Conservation (phyloP, 306 rosid genomes). For the Trifolium pratense region DNA sequence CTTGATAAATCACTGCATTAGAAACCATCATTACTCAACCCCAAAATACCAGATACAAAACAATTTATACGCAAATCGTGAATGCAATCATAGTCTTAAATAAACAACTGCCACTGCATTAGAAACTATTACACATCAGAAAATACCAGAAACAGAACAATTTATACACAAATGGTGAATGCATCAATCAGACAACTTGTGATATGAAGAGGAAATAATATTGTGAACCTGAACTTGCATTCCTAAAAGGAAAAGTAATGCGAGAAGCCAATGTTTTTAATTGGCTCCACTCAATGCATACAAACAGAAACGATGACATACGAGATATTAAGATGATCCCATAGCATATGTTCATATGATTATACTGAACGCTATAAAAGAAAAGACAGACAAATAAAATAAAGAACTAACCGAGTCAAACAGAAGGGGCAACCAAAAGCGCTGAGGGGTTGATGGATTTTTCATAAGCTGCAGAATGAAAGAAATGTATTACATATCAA, state of each 20-base stretch:
- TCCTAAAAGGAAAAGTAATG: too few relatives aligned
- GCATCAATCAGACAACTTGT: too few relatives aligned
- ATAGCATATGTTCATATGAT: conserved; percentile 2
- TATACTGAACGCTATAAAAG: conserved; percentile 17
- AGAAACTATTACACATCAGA: background rate
- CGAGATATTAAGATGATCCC: background rate
- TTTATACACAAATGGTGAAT: background rate
- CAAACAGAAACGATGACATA: background rate
- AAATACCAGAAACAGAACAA: background rate
- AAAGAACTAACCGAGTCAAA: conserved; percentile 77
- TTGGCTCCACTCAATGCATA: conserved; percentile 17
- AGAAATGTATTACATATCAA: conserved; percentile 20
- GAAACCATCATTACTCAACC: conserved; percentile 1
- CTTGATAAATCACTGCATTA: background rate
- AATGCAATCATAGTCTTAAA: background rate
- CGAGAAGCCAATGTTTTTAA: background rate
- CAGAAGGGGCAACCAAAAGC: conserved; percentile 90
- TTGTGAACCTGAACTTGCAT: too few relatives aligned
- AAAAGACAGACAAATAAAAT: background rate
- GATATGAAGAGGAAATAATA: too few relatives aligned
- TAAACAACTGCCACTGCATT: background rate
- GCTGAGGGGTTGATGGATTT: conserved; percentile 91
- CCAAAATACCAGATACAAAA: background rate
- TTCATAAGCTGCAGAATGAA: conserved; percentile 75
- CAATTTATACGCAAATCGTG: background rate